These are phyloP conservation scores for Neopestalotiopsis sp. DNA, from an alignment of 2,329 filamentous ascomycete genomes.

Conservation along the genomic window DNA sequence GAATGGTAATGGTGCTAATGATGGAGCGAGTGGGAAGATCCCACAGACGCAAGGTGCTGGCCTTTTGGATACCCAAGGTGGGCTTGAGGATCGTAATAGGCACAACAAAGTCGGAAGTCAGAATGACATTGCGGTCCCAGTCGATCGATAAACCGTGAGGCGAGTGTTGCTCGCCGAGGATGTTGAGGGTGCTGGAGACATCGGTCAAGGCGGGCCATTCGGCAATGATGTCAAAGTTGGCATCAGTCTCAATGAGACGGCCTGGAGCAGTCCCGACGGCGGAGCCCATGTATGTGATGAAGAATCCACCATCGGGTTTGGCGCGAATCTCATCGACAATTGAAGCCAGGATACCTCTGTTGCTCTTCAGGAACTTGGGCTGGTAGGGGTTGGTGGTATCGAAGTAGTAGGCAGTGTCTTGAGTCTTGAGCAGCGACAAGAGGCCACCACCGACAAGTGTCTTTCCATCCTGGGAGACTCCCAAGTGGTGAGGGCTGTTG, in stretches of 20 bases:
- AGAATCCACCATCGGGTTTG: constrained; percentile 66
- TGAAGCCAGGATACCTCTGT: constrained; percentile 62
- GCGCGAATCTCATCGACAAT: constrained; percentile 68
- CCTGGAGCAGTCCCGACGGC: constrained; percentile 63
- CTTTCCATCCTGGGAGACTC: constrained; percentile 60
- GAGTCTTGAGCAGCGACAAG: constrained; percentile 62
- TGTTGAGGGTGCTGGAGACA: constrained; percentile 56
- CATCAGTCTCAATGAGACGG: constrained; percentile 65
- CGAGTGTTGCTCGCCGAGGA: constrained; percentile 64
- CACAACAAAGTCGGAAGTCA: constrained; percentile 68
- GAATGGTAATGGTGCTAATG: constrained; percentile 65
- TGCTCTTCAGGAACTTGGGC: constrained; percentile 63
- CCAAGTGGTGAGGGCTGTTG: constrained; percentile 65
- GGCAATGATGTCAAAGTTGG: constrained; percentile 63
- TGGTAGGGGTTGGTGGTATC: constrained; percentile 63
- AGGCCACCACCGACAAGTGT: constrained; percentile 62
- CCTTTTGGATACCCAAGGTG: constrained; percentile 55
- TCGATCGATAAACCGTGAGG: constrained; percentile 65
- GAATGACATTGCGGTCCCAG: constrained; percentile 60
- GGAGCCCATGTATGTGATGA: constrained; percentile 66
- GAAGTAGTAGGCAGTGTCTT: constrained; percentile 68
- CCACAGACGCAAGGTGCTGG: constrained; percentile 65
- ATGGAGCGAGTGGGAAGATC: constrained; percentile 57
- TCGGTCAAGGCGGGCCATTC: constrained; percentile 61
- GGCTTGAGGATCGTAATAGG: constrained; percentile 67